A percentile compares a stretch with the other conserved stretches of the same genome.
These are phyloP conservation scores for Tuber brumale DNA, from an alignment of 495 filamentous ascomycete genomes.

Conservation along the genomic window DNA sequence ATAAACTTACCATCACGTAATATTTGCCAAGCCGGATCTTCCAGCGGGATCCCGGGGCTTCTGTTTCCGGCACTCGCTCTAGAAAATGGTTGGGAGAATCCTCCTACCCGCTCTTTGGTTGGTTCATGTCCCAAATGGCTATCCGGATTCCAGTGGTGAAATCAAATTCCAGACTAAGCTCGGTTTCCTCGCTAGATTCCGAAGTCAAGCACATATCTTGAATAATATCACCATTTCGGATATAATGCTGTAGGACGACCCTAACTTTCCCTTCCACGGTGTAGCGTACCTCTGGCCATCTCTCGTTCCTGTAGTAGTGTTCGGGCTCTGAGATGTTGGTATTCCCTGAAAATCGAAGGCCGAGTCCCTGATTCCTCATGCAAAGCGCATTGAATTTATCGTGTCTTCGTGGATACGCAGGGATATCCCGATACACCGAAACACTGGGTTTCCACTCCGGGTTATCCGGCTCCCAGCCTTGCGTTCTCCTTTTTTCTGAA, in stretches of 20 bases:
- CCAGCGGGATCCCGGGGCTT: neutral
- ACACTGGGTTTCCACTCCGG: neutral
- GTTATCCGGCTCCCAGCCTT: neutral
- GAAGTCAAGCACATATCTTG: neutral
- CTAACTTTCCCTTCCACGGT: neutral
- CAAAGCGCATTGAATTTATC: conserved; percentile 2
- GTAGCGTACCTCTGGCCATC: neutral
- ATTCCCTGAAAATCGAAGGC: neutral
- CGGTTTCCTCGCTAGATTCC: neutral
- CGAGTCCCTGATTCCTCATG: neutral
- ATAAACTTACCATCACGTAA: neutral
- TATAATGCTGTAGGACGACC: too few relatives aligned
- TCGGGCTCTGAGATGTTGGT: neutral
- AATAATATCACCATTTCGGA: too few relatives aligned
- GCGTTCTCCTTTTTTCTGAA: neutral
- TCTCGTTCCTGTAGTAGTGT: neutral
- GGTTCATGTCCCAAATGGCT: neutral
- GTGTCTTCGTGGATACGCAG: neutral
- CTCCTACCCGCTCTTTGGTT: neutral
- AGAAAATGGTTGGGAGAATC: neutral
- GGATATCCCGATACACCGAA: neutral
- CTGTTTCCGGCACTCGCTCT: neutral
- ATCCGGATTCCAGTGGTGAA: neutral
- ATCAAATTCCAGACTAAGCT: neutral
- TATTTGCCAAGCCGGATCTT: neutral